Base-by-base conservation (phyloP, 2,329 filamentous ascomycete genomes). In the Fusarium bactridioides region DNA sequence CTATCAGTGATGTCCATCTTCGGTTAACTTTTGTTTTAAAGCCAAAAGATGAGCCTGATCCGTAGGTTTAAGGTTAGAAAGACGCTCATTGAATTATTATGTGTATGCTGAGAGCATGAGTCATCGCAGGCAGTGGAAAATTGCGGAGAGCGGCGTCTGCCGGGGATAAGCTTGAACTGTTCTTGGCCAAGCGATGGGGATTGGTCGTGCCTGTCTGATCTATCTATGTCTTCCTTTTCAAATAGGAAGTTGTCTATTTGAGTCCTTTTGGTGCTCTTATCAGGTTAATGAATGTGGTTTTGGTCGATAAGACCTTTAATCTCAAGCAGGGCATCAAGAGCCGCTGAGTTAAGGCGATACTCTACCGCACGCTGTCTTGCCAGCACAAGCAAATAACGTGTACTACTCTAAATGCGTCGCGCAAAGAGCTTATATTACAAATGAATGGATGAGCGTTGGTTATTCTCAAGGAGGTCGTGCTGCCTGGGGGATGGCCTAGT, bases 241-340 rank as follows among this genome's bases (percentile, higher is more conserved):
- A 2, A 23, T 3, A 18, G 5, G 5, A 23, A n/a, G 21, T 10
- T 6, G 5, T 9, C 5, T 2, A 18, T 9, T n/a, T 18, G 10
- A 1, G 10, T 7, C 23, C 1, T 10, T 12, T 10, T 3, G 3
- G 1, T 18, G 2, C 1, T 7, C 21, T 31, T 18, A 3, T 18
- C 5, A 3, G 10, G 3, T 48, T n/a, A 10, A 11, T 8, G 13
- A 29, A 48, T n/a, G 7, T 4, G 5, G 27, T 1, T n/a, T n/a
- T 23, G 10, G 15, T 4, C 10, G 10, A 13, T 9, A 13, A 48
- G 27, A 31, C 3, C 21, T 31, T 1, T 4, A 13, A n/a, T n/a
- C 27, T 18, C 3, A 7, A 0, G 45, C 3, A n/a, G 25, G 10
- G 10, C 19, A 48, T n/a, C 27, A n/a, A 16, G 25, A 48, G 13